Conservation (phyloP, 1,284 basidiomycete genomes). For the Irpex sp. region DNA sequence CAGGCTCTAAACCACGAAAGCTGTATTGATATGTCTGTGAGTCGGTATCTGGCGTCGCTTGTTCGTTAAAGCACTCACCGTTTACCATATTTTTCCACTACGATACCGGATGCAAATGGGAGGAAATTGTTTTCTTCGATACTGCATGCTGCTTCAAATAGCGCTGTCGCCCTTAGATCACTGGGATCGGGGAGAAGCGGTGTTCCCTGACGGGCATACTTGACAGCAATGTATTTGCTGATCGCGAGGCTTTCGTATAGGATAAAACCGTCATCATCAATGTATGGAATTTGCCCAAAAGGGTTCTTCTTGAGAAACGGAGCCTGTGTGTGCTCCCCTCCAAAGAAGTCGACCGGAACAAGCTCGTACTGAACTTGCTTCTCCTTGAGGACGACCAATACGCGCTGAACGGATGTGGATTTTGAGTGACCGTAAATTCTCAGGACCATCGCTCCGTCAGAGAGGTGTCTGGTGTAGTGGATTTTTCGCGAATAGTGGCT, state of each 20-base stretch:
- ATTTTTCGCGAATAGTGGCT: too few relatives aligned
- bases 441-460: constrained; percentile 39
- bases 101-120: constrained; percentile 34
- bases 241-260: constrained; percentile 55
- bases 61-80: constrained; percentile 25
- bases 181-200: constrained; percentile 26
- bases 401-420: constrained; percentile 46
- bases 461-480: too few relatives aligned
- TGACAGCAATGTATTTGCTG: constrained; percentile 42
- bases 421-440: constrained; percentile 41
- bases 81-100: constrained; percentile 44
- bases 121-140: constrained; percentile 54
- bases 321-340: constrained; percentile 43
- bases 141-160: constrained; percentile 54
- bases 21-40: neutral
- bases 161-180: constrained; percentile 34
- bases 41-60: neutral
- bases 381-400: constrained; percentile 43
- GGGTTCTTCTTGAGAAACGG: constrained; percentile 49
- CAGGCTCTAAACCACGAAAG: constrained; percentile 2
- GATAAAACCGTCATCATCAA: constrained; percentile 49
- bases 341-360: constrained; percentile 36
- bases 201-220: constrained; percentile 38
- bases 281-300: constrained; percentile 66
- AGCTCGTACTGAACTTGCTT: constrained; percentile 50